phyloP scores from a whole-genome alignment of 192 early-diverging fungal species.

The Phycomyces nitens region DNA sequence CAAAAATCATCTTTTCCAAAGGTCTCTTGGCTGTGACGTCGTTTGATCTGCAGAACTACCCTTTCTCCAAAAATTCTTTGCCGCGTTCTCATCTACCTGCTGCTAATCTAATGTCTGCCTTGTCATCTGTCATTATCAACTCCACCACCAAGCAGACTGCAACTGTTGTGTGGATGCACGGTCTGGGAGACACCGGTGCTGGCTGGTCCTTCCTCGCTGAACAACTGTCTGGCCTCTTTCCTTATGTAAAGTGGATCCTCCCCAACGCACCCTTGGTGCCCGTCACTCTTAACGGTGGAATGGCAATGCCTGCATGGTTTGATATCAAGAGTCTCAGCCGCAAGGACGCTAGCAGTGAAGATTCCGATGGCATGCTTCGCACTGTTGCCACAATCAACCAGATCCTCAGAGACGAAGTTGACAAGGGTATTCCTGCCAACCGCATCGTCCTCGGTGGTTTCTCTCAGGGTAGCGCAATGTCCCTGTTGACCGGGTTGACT shows the following conservation, averaged over 20 bases:
- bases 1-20: no score
- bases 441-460: slow-evolving; percentile 94
- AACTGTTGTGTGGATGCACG: slow-evolving; percentile 55
- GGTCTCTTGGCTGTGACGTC: no score
- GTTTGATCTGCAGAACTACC: no score
- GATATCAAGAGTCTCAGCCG: slow-evolving; percentile 61
- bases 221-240: slow-evolving; percentile 55
- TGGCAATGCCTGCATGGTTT: slow-evolving; percentile 87
- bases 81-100: no score
- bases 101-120: slow-evolving; percentile 7
- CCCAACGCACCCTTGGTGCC: slow-evolving; percentile 75
- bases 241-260: slow-evolving; percentile 87
- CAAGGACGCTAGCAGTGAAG: slow-evolving; percentile 49
- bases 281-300: slow-evolving; percentile 79
- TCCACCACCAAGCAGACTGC: slow-evolving; percentile 48
- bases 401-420: slow-evolving; percentile 72
- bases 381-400: slow-evolving; percentile 56
- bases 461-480: slow-evolving; percentile 80
- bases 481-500: slow-evolving; percentile 68
- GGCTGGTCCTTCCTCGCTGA: slow-evolving; percentile 55
- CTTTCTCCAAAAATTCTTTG: no score
- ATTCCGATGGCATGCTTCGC: slow-evolving; percentile 66
- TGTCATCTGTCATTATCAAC: slow-evolving; percentile 40
- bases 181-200: slow-evolving; percentile 57
- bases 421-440: slow-evolving; percentile 68